phyloP scores from a whole-genome alignment of 345 rosid species.

The Corymbia maculata region DNA sequence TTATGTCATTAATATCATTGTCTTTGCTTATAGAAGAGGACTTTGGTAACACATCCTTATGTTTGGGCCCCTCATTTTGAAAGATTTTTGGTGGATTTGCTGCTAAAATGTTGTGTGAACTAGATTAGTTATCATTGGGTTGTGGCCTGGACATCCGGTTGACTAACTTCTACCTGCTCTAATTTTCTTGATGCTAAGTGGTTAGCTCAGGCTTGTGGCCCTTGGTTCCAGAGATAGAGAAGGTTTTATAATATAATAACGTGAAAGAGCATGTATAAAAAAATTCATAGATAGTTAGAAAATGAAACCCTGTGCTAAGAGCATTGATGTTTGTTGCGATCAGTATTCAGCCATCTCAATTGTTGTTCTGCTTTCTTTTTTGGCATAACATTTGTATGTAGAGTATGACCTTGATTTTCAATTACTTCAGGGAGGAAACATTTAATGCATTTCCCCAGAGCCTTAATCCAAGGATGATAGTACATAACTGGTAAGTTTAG shows the following conservation, averaged over 20 bases:
- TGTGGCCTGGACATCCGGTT: neutral
- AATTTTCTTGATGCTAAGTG: slow-evolving; percentile 76
- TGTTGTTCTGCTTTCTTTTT: no score
- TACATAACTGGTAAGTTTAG: slow-evolving; percentile 61
- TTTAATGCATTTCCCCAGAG: slow-evolving; percentile 49
- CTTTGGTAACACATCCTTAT: neutral
- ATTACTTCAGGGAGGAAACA: slow-evolving; percentile 62
- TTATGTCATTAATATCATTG: neutral
- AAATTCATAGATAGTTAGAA: neutral
- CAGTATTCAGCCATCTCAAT: no score
- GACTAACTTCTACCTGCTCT: neutral
- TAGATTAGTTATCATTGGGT: neutral
- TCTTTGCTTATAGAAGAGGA: neutral
- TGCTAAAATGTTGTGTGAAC: neutral
- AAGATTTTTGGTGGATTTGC: slow-evolving; percentile 35
- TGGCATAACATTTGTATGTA: neutral
- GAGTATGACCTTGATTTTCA: neutral
- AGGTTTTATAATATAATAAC: neutral
- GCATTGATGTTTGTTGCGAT: no score
- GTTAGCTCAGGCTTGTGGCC: slow-evolving; percentile 4
- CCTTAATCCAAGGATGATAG: slow-evolving; percentile 64
- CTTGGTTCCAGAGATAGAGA: neutral
- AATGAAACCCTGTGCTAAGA: no score
- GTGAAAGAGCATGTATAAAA: no score
- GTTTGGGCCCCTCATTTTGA: neutral